phyloP scores from a whole-genome alignment of 2,329 filamentous ascomycete species.

The Hypoxylon sp. region DNA sequence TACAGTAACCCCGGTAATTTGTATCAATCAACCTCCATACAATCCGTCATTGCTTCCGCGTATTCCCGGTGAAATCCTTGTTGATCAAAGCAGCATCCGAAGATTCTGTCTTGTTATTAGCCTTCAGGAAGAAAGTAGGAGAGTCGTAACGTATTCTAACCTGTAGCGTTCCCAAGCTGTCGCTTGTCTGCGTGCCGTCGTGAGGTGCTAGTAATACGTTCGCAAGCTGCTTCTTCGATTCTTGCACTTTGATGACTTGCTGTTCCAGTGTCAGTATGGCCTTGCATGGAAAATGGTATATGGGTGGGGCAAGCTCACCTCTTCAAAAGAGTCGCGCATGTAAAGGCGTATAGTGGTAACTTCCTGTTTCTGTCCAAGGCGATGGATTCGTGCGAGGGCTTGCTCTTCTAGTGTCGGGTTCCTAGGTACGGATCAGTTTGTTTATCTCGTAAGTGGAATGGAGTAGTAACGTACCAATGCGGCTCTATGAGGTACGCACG shows the following conservation, averaged over 20 bases:
- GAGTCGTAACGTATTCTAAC: too few species aligned
- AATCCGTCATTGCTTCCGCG: too few species aligned
- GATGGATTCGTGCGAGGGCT: slow-evolving; percentile 55
- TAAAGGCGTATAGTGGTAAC: slow-evolving; percentile 55
- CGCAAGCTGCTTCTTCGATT: slow-evolving; percentile 35
- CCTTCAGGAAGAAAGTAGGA: too few species aligned
- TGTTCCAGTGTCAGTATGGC: slow-evolving; percentile 3
- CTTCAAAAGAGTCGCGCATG: slow-evolving; percentile 55
- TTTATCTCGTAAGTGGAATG: not conserved
- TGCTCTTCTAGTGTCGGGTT: slow-evolving; percentile 60
- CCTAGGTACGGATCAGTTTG: slow-evolving; percentile 40
- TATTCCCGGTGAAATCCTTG: too few species aligned
- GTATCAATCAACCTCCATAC: too few species aligned
- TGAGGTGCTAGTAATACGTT: not conserved
- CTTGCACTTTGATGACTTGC: slow-evolving; percentile 41
- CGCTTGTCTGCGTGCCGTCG: too few species aligned
- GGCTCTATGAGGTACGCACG: slow-evolving; percentile 64
- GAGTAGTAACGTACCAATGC: slow-evolving; percentile 45
- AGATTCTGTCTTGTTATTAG: too few species aligned
- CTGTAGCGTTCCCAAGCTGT: too few species aligned
- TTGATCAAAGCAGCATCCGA: too few species aligned
- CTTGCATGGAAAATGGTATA: not conserved
- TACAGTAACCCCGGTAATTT: too few species aligned
- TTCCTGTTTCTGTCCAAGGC: slow-evolving; percentile 34
- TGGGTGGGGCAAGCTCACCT: slow-evolving; percentile 41